phyloP scores from a whole-genome alignment of 176 grass and related monocot genomes.

The Phragmites australis region DNA sequence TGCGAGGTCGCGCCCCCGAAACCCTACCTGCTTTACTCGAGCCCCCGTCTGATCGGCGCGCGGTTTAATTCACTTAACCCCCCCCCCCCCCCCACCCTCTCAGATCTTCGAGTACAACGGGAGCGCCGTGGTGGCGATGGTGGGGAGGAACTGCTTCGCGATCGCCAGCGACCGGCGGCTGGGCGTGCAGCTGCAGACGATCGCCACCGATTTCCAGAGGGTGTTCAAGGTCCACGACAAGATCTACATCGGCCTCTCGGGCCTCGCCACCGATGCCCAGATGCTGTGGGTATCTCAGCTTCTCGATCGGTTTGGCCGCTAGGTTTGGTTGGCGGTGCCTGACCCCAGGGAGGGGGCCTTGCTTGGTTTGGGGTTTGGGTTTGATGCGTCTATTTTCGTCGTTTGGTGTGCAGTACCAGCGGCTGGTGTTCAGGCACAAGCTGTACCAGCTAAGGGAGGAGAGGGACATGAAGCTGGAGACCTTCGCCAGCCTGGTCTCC shows the following conservation, averaged over 20 bases:
- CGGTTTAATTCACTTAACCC: background rate
- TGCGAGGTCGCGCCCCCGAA: background rate
- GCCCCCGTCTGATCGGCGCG: background rate
- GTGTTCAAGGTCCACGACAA: constrained; percentile 86
- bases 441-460: constrained; percentile 74
- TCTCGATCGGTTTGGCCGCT: background rate
- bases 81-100: background rate
- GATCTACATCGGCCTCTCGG: constrained; percentile 81
- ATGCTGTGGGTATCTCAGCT: constrained; percentile 48
- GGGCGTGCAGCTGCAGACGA: constrained; percentile 79
- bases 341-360: background rate
- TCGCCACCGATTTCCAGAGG: constrained; percentile 81
- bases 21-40: background rate
- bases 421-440: constrained; percentile 75
- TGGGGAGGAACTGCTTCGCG: constrained; percentile 90
- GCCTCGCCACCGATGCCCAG: constrained; percentile 79
- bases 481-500: constrained; percentile 80
- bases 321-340: background rate
- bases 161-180: constrained; percentile 89
- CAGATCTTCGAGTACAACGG: constrained; percentile 99
- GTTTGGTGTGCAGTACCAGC: constrained; percentile 52
- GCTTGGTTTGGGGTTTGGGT: constrained; percentile 22
- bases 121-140: constrained; percentile 87
- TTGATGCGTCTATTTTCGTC: constrained; percentile 11
- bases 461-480: constrained; percentile 93